phyloP scores from a whole-genome alignment of 2,329 filamentous ascomycete species.

The Fusarium aywerte region DNA sequence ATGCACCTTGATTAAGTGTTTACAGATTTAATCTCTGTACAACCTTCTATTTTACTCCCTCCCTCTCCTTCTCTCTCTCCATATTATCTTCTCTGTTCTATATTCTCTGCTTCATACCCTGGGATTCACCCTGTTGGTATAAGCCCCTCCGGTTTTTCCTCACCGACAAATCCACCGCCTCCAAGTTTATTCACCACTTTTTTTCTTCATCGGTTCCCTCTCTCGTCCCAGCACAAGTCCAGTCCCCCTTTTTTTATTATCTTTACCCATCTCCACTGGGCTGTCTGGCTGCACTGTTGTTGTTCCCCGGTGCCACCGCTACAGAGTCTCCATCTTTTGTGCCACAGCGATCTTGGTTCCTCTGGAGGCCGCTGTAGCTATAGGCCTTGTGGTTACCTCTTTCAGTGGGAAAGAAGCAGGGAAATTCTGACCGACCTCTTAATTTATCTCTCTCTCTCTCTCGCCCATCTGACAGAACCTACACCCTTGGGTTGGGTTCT shows the following conservation, averaged over 20 bases:
- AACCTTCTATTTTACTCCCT: background rate
- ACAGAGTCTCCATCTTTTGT: conserved; percentile 16
- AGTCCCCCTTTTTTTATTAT: background rate
- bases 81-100: too few species aligned
- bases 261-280: conserved; percentile 10
- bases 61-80: background rate
- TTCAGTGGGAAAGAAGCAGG: conserved; percentile 6
- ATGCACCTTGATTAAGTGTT: background rate
- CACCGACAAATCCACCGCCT: conserved; percentile 44
- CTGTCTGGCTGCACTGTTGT: conserved; percentile 2
- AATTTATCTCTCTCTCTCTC: conserved; percentile 4
- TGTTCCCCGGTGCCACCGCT: conserved; percentile 38
- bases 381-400: conserved; percentile 29
- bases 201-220: background rate
- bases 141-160: conserved; percentile 27
- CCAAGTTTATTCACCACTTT: conserved; percentile 16
- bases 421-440: conserved; percentile 18
- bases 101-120: conserved; percentile 4
- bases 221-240: background rate
- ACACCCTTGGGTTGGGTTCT: background rate
- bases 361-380: conserved; percentile 40
- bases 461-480: conserved; percentile 11
- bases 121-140: conserved; percentile 28
- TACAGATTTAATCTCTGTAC: background rate
- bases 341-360: conserved; percentile 23